Evolutionary conservation across 2,329 filamentous ascomycete species (phyloP).

Genomic region (Pseudofabraea citricarpa): DNA sequence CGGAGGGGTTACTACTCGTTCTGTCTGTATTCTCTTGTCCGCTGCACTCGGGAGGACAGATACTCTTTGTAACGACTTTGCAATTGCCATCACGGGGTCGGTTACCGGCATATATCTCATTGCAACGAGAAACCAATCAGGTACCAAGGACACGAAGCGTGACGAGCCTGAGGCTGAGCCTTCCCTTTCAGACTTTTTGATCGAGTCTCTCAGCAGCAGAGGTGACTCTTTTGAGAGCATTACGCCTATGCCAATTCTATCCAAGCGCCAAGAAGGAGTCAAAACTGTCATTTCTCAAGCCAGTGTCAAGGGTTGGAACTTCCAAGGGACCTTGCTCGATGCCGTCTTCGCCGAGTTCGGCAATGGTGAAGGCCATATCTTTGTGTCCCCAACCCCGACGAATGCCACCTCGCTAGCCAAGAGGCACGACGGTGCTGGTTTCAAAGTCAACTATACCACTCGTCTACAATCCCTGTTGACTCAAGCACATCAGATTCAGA

Average conservation of each 20-base stretch:
- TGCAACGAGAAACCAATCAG: not conserved
- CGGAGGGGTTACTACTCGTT: not conserved
- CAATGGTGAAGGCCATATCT: not conserved
- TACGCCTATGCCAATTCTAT: not conserved
- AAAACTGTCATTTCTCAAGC: not conserved
- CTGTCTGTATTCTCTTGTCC: not conserved
- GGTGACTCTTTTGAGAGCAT: not conserved
- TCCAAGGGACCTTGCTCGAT: not conserved
- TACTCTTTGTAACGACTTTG: not conserved
- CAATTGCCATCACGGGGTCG: not conserved
- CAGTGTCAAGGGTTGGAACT: not conserved
- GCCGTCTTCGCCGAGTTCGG: not conserved
- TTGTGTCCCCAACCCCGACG: not conserved
- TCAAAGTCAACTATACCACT: not conserved
- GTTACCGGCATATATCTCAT: not conserved
- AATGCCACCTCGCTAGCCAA: not conserved
- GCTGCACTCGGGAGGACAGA: not conserved
- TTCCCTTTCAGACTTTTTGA: not conserved
- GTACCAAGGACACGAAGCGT: not conserved
- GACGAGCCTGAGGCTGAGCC: not conserved
- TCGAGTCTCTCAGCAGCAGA: not conserved
- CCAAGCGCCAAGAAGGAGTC: not conserved
- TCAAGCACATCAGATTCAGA: too few relatives aligned
- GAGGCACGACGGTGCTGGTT: not conserved
- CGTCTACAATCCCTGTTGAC: not conserved